Evolutionary conservation across 2,329 filamentous ascomycete genomes (phyloP), one percentile per base, ranked within the genome.

Genomic region (Trichoderma endophyticum): DNA sequence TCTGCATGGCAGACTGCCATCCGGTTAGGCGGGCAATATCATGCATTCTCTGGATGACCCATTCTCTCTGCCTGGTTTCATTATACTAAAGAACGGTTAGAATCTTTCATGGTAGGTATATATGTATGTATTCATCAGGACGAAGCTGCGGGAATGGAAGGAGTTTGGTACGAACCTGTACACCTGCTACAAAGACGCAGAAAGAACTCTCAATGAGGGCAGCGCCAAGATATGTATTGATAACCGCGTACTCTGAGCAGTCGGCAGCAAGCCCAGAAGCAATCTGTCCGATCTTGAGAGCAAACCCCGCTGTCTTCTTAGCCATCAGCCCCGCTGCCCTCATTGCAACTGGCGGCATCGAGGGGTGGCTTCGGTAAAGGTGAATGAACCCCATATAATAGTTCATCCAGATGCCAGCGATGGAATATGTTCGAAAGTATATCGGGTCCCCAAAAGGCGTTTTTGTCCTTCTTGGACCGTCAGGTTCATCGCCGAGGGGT

Each of bases 281-380:
- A 71, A 98, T 95, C 26, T 92, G 90, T 8, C 94, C 95, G 72
- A 98, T 90, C 74, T 91, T 87, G 73, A 90, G 90, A 1, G 94
- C 93, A 80, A 90, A 92, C 0, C 83, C 83, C 3, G 86, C 88
- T 1, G 95, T 98, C 64, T 92, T 88, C 15, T 84, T 84, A 0
- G 94, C 93, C 11, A 92, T 90, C 74, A 97, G 86, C 8, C 91
- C 92, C 0, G 94, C 94, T 3, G 96, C 94, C 77, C 94, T 89
- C 89, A 97, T 94, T 43, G 94, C 92, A 9, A 95, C 91, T 0
- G 95, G 94, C 0, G 95, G 95, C 94, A 98, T 98, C 28, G 88
- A 89, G 0, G 96, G 96, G 76, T 98, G 95, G 1, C 91, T 87
- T 39, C 96, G 88, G 72, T 95, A 86, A n/a, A 96, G 87, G 69